Conservation (phyloP, 208 protist genomes). For the Leishmania amazonensis region DNA sequence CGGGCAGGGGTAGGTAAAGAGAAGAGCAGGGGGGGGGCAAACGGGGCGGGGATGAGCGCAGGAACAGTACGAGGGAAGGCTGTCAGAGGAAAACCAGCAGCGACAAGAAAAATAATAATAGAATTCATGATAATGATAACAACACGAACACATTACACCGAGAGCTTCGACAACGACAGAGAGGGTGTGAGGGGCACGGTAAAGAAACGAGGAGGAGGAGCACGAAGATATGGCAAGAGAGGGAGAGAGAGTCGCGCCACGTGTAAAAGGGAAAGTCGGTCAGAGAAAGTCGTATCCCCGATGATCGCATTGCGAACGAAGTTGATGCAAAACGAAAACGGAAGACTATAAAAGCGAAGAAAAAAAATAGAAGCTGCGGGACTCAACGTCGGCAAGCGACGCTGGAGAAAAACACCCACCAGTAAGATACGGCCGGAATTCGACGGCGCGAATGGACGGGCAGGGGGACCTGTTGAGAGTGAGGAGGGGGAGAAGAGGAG, state of each 20-base stretch:
- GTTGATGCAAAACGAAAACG: not conserved
- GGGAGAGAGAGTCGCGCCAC: not conserved
- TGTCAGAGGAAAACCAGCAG: not conserved
- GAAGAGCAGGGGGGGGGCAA: not conserved
- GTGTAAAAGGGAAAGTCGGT: not conserved
- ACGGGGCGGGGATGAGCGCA: not conserved
- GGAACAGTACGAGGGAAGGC: not conserved
- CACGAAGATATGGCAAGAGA: not conserved
- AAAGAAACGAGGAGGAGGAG: not conserved
- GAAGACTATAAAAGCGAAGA: not conserved
- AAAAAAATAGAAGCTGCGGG: not conserved
- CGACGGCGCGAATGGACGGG: not conserved
- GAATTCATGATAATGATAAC: slow-evolving; percentile 5
- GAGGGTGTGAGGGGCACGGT: not conserved
- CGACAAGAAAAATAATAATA: slow-evolving; percentile 1
- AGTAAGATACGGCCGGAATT: not conserved
- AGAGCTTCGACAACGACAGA: slow-evolving; percentile 1
- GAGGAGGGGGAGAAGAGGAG: not conserved
- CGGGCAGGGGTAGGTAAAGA: not conserved
- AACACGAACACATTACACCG: not conserved
- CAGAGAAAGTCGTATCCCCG: not conserved
- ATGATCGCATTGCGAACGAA: not conserved
- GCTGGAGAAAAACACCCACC: not conserved
- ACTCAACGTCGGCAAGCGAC: not conserved
- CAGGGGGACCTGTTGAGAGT: too few relatives aligned